Conservation (phyloP, 2,329 filamentous ascomycete species). For the Coniochaeta hoffmannii region DNA sequence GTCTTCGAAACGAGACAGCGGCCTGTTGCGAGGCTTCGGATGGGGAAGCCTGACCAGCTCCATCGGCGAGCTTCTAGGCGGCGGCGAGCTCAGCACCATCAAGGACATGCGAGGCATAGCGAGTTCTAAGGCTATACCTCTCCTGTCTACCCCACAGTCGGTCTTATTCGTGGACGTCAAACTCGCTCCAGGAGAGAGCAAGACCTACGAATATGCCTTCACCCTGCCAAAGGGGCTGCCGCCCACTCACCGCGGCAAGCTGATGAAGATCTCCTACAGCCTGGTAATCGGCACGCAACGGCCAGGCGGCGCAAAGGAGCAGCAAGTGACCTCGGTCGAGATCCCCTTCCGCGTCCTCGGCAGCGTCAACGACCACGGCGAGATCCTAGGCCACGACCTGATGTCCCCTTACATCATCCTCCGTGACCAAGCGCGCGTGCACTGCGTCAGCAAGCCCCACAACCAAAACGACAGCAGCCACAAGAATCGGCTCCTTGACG, state of each 20-base stretch:
- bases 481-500: slow-evolving; percentile 18
- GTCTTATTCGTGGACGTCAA: slow-evolving; percentile 91
- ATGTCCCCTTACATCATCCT: slow-evolving; percentile 91
- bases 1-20: slow-evolving; percentile 62
- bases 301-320: slow-evolving; percentile 67
- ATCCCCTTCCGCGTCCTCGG: slow-evolving; percentile 89
- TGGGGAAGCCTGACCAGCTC: slow-evolving; percentile 87
- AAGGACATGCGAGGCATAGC: slow-evolving; percentile 89
- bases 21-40: slow-evolving; percentile 75
- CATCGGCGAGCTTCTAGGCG: slow-evolving; percentile 78
- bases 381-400: slow-evolving; percentile 85
- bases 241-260: slow-evolving; percentile 82
- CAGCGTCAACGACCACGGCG: slow-evolving; percentile 82
- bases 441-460: slow-evolving; percentile 34
- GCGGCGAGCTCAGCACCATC: slow-evolving; percentile 83
- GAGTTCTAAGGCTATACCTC: slow-evolving; percentile 77
- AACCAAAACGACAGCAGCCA: slow-evolving; percentile 9
- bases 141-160: slow-evolving; percentile 92
- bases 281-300: slow-evolving; percentile 88
- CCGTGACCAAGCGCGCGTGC: slow-evolving; percentile 69
- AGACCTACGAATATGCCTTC: slow-evolving; percentile 80
- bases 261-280: slow-evolving; percentile 89
- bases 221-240: slow-evolving; percentile 82
- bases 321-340: slow-evolving; percentile 84
- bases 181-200: slow-evolving; percentile 81